phyloP scores from a whole-genome alignment of 1,284 basidiomycete species.

The Lignosus rhinocerotis region DNA sequence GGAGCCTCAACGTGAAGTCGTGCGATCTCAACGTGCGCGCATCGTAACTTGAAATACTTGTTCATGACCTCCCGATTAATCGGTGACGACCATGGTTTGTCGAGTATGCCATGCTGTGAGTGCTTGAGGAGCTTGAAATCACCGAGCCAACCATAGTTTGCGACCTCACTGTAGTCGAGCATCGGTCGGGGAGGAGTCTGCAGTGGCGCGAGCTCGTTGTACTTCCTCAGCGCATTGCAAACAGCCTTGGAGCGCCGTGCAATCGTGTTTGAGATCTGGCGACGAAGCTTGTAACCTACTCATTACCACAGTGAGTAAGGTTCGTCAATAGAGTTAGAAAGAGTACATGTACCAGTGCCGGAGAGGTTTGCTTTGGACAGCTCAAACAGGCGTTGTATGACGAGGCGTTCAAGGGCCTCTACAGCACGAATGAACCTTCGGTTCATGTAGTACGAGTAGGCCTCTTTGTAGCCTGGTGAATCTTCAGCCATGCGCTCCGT shows the following conservation, averaged over 20 bases:
- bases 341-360: conserved; percentile 22
- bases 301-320: background rate
- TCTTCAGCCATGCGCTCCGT: background rate
- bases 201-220: conserved; percentile 1
- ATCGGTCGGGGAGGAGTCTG: conserved; percentile 1
- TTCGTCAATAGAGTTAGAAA: background rate
- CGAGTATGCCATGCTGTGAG: conserved; percentile 1
- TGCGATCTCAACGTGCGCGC: conserved; percentile 11
- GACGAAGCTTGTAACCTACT: conserved; percentile 14
- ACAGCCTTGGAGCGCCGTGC: conserved; percentile 10
- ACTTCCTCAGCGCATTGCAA: background rate
- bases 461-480: background rate
- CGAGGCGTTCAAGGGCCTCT: conserved; percentile 26
- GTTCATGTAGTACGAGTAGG: background rate
- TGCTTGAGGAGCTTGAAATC: conserved; percentile 17
- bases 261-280: conserved; percentile 13
- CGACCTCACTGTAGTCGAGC: background rate
- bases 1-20: conserved; percentile 12
- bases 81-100: conserved; percentile 5
- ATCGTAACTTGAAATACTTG: conserved; percentile 10
- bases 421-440: conserved; percentile 13
- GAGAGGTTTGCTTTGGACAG: conserved; percentile 25
- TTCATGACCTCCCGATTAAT: conserved; percentile 4
- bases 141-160: conserved; percentile 5
- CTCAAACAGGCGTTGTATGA: conserved; percentile 29